These are phyloP conservation scores for Sonneratia caseolaris DNA, from an alignment of 345 rosid genomes.

Conservation along the genomic window DNA sequence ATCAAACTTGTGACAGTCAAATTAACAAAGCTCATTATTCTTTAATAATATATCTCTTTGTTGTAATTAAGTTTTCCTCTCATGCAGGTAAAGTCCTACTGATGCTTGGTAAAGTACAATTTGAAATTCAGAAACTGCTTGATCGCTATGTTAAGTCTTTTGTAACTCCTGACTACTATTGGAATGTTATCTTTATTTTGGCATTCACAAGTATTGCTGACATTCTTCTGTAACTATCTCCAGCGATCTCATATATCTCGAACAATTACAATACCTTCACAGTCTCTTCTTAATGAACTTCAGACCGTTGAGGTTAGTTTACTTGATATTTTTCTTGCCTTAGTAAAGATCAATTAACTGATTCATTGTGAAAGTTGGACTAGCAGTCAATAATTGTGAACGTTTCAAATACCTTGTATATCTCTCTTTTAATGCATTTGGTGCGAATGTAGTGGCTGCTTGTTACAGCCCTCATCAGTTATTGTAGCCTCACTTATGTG, in stretches of 20 bases:
- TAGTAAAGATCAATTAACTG: not conserved
- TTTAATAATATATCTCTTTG: not conserved
- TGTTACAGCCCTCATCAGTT: not conserved
- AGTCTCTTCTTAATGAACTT: slow-evolving; percentile 95
- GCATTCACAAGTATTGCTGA: slow-evolving; percentile 9
- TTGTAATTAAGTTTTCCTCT: slow-evolving; percentile 11
- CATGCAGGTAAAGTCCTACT: slow-evolving; percentile 63
- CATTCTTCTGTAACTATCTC: slow-evolving; percentile 12
- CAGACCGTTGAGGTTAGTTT: slow-evolving; percentile 87
- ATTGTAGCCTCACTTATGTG: not conserved
- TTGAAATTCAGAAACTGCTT: slow-evolving; percentile 72
- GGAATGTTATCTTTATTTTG: slow-evolving; percentile 5
- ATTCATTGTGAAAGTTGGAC: not conserved
- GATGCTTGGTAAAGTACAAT: slow-evolving; percentile 85
- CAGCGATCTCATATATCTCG: slow-evolving; percentile 80
- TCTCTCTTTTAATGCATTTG: not conserved
- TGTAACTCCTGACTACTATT: slow-evolving; percentile 5
- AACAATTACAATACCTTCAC: slow-evolving; percentile 85
- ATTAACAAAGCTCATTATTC: not conserved
- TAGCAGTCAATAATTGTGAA: not conserved
- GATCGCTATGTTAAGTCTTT: slow-evolving; percentile 72
- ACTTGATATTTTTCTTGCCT: slow-evolving; percentile 1
- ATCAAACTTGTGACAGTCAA: not conserved
- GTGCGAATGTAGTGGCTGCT: not conserved
- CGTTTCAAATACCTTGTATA: not conserved